Evolutionary conservation across 1,139 yeast genomes (phyloP).

Genomic region (Debaryomycetaceae sp.): DNA sequence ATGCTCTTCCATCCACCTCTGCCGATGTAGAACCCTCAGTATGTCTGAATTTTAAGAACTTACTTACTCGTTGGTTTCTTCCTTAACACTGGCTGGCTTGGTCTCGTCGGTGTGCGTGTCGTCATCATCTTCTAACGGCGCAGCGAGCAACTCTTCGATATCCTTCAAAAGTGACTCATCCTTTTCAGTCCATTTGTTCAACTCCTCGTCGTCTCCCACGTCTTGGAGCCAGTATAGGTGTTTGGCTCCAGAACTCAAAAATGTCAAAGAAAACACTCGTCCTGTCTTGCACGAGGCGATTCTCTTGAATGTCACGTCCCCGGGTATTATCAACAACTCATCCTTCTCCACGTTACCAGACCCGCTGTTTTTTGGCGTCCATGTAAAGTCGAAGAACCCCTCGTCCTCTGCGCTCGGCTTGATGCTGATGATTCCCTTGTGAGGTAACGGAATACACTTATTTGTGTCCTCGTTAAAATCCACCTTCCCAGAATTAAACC

Average conservation of each 20-base stretch:
- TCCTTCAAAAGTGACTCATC: slow-evolving; percentile 54
- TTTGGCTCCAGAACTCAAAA: slow-evolving; percentile 79
- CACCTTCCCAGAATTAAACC: slow-evolving; percentile 86
- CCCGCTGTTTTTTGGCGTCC: slow-evolving; percentile 37
- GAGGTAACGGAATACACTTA: slow-evolving; percentile 70
- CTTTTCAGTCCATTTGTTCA: slow-evolving; percentile 59
- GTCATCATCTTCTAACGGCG: slow-evolving; percentile 41
- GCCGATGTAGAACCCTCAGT: neutral
- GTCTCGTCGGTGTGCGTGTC: slow-evolving; percentile 18
- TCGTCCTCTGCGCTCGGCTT: slow-evolving; percentile 58
- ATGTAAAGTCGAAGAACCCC: slow-evolving; percentile 39
- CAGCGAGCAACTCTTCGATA: slow-evolving; percentile 51
- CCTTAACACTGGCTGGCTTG: slow-evolving; percentile 11
- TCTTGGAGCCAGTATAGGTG: slow-evolving; percentile 92
- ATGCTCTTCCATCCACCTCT: neutral
- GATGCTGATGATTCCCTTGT: slow-evolving; percentile 71
- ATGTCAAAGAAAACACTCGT: slow-evolving; percentile 78
- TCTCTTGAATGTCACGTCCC: slow-evolving; percentile 83
- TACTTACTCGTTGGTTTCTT: slow-evolving; percentile 15
- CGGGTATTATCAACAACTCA: slow-evolving; percentile 82
- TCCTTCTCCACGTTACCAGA: slow-evolving; percentile 47
- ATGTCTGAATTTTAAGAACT: slow-evolving; percentile 2
- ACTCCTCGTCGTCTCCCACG: slow-evolving; percentile 59
- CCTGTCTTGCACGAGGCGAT: slow-evolving; percentile 77
- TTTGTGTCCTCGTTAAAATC: slow-evolving; percentile 67